phyloP scores from a whole-genome alignment of 495 filamentous ascomycete species.

The Tuber brumale region DNA sequence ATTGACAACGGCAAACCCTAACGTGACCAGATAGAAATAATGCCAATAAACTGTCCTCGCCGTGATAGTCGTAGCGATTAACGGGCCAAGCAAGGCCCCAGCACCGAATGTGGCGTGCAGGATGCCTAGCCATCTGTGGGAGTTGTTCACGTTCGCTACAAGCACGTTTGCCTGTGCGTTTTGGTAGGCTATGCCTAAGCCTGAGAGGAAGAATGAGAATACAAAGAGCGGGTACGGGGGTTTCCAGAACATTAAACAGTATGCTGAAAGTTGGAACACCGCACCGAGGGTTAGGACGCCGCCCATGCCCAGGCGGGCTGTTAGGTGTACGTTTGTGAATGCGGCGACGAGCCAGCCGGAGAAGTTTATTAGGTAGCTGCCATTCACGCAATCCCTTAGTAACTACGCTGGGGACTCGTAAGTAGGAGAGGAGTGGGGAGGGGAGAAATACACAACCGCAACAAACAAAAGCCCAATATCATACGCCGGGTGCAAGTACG shows the following conservation, averaged over 20 bases:
- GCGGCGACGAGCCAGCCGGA: constrained; percentile 69
- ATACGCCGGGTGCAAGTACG: constrained; percentile 52
- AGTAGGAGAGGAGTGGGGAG: neutral
- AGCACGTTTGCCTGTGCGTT: constrained; percentile 70
- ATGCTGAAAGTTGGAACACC: constrained; percentile 49
- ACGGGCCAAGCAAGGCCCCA: constrained; percentile 61
- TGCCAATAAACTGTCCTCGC: constrained; percentile 52
- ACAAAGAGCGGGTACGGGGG: constrained; percentile 66
- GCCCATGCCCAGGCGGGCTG: constrained; percentile 55
- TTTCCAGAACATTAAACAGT: constrained; percentile 57
- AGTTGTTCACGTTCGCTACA: constrained; percentile 60
- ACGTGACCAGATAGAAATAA: constrained; percentile 55
- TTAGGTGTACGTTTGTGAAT: constrained; percentile 55
- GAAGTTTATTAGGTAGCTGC: constrained; percentile 59
- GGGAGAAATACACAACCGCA: constrained; percentile 23
- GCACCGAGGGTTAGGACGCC: constrained; percentile 56
- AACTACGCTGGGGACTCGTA: neutral
- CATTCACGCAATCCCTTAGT: neutral
- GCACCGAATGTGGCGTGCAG: constrained; percentile 68
- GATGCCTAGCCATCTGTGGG: constrained; percentile 56
- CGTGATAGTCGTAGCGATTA: constrained; percentile 63
- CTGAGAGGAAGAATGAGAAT: constrained; percentile 58
- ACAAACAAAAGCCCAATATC: constrained; percentile 35
- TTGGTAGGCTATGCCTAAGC: constrained; percentile 60
- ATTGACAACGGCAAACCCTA: constrained; percentile 50